These are phyloP conservation scores for Sclerotinia glacialis DNA, from an alignment of 2,329 filamentous ascomycete genomes.

Conservation along the genomic window DNA sequence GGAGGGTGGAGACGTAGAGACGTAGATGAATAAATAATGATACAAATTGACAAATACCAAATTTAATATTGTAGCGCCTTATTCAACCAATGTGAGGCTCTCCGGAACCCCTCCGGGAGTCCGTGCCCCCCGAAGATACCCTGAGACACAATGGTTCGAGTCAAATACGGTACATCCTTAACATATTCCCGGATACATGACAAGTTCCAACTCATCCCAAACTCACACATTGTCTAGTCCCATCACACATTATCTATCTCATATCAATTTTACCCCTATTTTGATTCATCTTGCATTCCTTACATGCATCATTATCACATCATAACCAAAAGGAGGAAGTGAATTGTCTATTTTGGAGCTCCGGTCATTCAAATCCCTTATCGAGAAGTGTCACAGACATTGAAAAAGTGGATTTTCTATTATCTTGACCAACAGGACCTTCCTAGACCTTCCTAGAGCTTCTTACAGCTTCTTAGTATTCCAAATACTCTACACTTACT, in stretches of 20 bases:
- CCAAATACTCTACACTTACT: constrained; percentile 12
- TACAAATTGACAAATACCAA: too few relatives aligned
- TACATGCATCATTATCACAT: neutral
- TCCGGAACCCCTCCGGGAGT: neutral
- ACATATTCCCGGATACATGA: too few relatives aligned
- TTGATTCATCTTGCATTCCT: neutral
- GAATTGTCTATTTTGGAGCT: neutral
- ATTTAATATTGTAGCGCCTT: neutral
- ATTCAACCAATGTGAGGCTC: neutral
- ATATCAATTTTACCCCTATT: neutral
- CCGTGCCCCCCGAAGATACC: neutral
- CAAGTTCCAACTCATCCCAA: neutral
- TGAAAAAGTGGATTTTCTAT: neutral
- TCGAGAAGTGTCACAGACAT: neutral
- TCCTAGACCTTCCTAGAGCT: constrained; percentile 13
- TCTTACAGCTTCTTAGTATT: constrained; percentile 11
- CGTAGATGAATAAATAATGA: too few relatives aligned
- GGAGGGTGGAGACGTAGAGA: too few relatives aligned
- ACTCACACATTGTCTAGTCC: too few relatives aligned
- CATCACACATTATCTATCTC: too few relatives aligned
- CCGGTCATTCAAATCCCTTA: neutral
- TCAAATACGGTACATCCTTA: too few relatives aligned
- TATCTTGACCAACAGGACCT: neutral
- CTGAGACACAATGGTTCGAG: too few relatives aligned
- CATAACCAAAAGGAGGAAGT: constrained; percentile 1